A percentile compares a stretch with the other conserved stretches of the same genome.
phyloP scores from a whole-genome alignment of 2,329 filamentous ascomycete species.

The Cercospora citrullina region DNA sequence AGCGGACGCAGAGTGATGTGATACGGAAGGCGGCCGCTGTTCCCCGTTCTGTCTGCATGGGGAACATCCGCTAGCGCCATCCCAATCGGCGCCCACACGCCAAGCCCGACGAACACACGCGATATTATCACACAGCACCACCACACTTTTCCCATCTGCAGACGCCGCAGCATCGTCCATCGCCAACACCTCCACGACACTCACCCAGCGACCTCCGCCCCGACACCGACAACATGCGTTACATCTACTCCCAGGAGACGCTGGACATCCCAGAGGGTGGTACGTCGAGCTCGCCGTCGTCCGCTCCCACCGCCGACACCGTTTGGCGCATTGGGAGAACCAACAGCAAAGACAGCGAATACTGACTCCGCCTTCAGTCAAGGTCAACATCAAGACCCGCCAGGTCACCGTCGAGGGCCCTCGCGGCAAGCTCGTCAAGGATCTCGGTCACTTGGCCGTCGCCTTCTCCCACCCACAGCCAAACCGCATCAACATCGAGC shows the following conservation, averaged over 20 bases:
- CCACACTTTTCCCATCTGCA: not conserved
- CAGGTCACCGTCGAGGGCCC: constrained; percentile 96
- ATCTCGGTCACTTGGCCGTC: constrained; percentile 93
- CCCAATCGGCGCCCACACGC: not conserved
- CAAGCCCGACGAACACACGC: not conserved
- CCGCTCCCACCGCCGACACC: constrained; percentile 11
- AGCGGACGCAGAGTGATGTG: no score
- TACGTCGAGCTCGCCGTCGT: constrained; percentile 57
- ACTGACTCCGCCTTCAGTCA: constrained; percentile 63
- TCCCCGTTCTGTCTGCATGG: no score
- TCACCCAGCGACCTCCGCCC: constrained; percentile 4
- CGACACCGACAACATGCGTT: constrained; percentile 80
- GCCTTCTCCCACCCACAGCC: constrained; percentile 88
- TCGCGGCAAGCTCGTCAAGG: constrained; percentile 95
- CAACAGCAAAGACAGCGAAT: not conserved
- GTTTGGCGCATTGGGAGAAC: constrained; percentile 11
- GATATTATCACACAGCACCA: not conserved
- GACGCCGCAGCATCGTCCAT: constrained; percentile 12
- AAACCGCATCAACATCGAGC: constrained; percentile 90
- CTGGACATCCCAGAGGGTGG: constrained; percentile 95
- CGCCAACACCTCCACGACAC: constrained; percentile 6
- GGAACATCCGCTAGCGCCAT: not conserved
- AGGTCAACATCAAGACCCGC: constrained; percentile 95
- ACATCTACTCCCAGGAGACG: constrained; percentile 98
- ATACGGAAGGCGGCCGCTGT: no score